These are phyloP conservation scores for Candida sithepensis DNA, from an alignment of 805 yeast species.

Conservation along the genomic window DNA sequence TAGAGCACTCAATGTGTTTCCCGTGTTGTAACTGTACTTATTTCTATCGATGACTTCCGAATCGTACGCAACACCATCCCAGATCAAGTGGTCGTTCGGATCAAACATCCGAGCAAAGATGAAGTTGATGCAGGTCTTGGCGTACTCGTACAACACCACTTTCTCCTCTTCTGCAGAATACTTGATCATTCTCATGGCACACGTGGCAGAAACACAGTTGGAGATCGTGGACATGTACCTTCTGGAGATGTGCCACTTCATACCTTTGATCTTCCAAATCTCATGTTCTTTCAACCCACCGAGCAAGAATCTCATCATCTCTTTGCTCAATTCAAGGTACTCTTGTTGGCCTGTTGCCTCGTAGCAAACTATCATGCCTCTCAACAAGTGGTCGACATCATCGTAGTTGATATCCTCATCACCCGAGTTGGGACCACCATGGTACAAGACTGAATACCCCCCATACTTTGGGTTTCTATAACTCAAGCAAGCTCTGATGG, in stretches of 20 bases:
- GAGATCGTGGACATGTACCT: constrained; percentile 62
- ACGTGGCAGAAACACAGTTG: constrained; percentile 64
- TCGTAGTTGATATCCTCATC: constrained; percentile 67
- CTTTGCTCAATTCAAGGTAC: constrained; percentile 55
- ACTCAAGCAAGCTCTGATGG: constrained; percentile 43
- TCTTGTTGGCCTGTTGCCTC: constrained; percentile 58
- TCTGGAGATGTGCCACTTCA: constrained; percentile 62
- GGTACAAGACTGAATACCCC: constrained; percentile 63
- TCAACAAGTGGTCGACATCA: constrained; percentile 74
- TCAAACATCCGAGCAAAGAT: constrained; percentile 49
- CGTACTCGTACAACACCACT: constrained; percentile 47
- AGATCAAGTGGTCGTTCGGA: constrained; percentile 49
- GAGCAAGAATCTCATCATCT: constrained; percentile 58
- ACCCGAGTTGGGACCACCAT: constrained; percentile 46
- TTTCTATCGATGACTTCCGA: constrained; percentile 44
- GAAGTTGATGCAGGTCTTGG: constrained; percentile 57
- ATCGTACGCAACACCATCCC: constrained; percentile 57
- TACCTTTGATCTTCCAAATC: constrained; percentile 51
- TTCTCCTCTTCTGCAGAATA: constrained; percentile 40
- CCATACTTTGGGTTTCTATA: constrained; percentile 49
- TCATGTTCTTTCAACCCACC: constrained; percentile 58
- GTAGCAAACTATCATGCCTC: constrained; percentile 60
- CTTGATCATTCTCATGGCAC: constrained; percentile 53
- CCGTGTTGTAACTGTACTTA: constrained; percentile 68
- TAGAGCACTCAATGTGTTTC: constrained; percentile 58